Base-by-base conservation (phyloP, 108 stramenopile genomes). In the Mayamaea pseudoterrestris region DNA sequence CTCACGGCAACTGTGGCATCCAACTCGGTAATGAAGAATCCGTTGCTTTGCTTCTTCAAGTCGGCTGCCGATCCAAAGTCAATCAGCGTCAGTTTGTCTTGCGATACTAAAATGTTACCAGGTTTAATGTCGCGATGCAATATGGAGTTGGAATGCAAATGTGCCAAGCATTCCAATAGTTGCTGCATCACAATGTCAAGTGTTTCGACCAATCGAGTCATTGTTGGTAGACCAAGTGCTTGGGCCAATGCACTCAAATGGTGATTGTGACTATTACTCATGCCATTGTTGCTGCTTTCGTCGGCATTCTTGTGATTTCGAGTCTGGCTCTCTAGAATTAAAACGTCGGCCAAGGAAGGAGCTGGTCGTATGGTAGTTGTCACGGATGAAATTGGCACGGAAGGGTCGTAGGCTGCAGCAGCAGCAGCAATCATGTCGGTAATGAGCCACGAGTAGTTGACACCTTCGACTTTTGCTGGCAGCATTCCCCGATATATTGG, bases 61-160 rank as follows among this genome's bases (percentile, higher is more conserved):
- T 88, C 86, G 9, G 80, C 80, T 31, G 86, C 86, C 32, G 66
- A 69, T 8, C 86, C 86, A 70, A 83, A 88, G 61, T 88, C 86
- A 50, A 88, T 69, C 32, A 88, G 41, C 68, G 62, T 44, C 41
- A 65, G 31, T 36, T 14, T 20, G 31, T 46, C 29, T 27, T 53
- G 12, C 30, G 50, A 46, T 2, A 61, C 56, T 8, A 83, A 44
- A 8, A 88, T 47, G 53, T 83, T 83, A 20, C 61, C 73, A 7
- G 81, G 86, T 59, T 88, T 88, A 36, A 83, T 57, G 63, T 88
- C 86, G 7, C 86, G 71, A 61, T 88, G 86, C 12, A 79, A 73
- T 32, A 88, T 74, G 16, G 68, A 53, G 20, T 44, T 17, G 11
- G 41, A 37, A 52, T 88, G 81, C 17, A 80, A 57, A 25, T 40